A percentile compares a stretch with the other conserved stretches of the same genome.
phyloP scores from a whole-genome alignment of 2,329 filamentous ascomycete species.

The Mycosphaerelloides madeirae region DNA sequence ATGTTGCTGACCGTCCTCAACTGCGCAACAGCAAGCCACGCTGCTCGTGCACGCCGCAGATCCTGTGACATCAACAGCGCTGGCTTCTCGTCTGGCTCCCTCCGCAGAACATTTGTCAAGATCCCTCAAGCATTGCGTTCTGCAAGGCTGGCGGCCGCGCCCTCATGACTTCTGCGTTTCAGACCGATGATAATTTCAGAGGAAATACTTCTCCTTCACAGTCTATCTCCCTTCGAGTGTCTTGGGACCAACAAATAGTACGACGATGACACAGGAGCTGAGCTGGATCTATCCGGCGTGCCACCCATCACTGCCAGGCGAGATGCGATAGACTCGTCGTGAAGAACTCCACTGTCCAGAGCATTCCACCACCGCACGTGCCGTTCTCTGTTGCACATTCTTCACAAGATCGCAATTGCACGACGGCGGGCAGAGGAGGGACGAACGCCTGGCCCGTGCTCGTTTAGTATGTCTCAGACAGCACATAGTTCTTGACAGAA shows the following conservation, averaged over 20 bases:
- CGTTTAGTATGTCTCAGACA: slow-evolving; percentile 9
- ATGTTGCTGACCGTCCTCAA: slow-evolving; percentile 10
- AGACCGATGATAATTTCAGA: not conserved
- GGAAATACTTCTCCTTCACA: slow-evolving; percentile 3
- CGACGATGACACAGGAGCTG: slow-evolving; percentile 10
- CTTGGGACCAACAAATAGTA: slow-evolving; percentile 8
- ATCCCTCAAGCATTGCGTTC: slow-evolving; percentile 6
- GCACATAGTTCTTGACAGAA: slow-evolving; percentile 5
- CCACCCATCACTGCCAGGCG: slow-evolving; percentile 2
- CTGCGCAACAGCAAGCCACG: slow-evolving; percentile 13
- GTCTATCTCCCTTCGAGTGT: slow-evolving; percentile 6
- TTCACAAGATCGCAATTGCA: slow-evolving; percentile 6
- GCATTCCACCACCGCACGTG: slow-evolving; percentile 23
- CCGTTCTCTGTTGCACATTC: slow-evolving; percentile 22
- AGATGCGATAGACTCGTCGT: not conserved
- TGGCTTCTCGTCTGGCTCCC: slow-evolving; percentile 2
- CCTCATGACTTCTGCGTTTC: slow-evolving; percentile 12
- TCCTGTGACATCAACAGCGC: slow-evolving; percentile 10
- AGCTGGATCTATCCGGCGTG: slow-evolving; percentile 14
- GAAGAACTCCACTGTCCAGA: slow-evolving; percentile 4
- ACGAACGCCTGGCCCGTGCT: slow-evolving; percentile 28
- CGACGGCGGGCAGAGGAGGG: too few relatives aligned
- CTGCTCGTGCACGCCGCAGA: slow-evolving; percentile 5
- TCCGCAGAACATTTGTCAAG: slow-evolving; percentile 17
- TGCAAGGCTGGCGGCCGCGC: slow-evolving; percentile 9